Conservation (phyloP, 1,284 basidiomycete species). For the Tilletia indica region DNA sequence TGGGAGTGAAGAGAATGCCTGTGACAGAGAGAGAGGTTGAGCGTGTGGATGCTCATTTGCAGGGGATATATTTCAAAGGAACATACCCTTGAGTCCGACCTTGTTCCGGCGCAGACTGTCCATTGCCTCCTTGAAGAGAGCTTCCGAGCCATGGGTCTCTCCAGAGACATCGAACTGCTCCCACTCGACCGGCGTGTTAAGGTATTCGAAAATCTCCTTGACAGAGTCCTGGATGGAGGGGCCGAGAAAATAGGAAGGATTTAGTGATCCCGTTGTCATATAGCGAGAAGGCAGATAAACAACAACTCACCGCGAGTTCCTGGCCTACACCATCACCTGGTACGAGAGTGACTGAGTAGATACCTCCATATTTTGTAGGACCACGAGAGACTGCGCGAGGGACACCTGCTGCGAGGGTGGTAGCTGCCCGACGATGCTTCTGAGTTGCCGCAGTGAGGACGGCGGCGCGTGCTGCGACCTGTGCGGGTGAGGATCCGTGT, state of each 20-base stretch:
- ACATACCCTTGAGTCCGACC: constrained; percentile 92
- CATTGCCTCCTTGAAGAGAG: constrained; percentile 95
- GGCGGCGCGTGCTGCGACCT: constrained; percentile 5
- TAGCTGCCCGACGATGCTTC: constrained; percentile 59
- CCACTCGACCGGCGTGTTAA: constrained; percentile 99
- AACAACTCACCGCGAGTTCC: constrained; percentile 59
- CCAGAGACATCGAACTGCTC: constrained; percentile 98
- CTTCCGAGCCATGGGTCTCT: constrained; percentile 88
- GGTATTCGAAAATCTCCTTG: constrained; percentile 95
- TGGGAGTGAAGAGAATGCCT: constrained; percentile 98
- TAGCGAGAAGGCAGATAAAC: background rate
- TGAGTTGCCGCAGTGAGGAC: constrained; percentile 5
- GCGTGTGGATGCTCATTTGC: constrained; percentile 68
- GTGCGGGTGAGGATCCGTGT: background rate
- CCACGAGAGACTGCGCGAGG: constrained; percentile 56
- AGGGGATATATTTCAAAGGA: constrained; percentile 95
- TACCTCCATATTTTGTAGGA: constrained; percentile 24
- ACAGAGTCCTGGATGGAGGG: constrained; percentile 79
- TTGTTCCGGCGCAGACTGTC: constrained; percentile 93
- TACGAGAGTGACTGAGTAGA: constrained; percentile 20
- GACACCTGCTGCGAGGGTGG: constrained; percentile 76
- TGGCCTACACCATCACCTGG: constrained; percentile 87
- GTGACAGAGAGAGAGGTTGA: background rate
- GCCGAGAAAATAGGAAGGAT: constrained; percentile 82
- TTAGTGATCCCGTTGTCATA: background rate